Evolutionary conservation across 2,329 filamentous ascomycete species (phyloP).

Genomic region (Fusarium zealandicum): DNA sequence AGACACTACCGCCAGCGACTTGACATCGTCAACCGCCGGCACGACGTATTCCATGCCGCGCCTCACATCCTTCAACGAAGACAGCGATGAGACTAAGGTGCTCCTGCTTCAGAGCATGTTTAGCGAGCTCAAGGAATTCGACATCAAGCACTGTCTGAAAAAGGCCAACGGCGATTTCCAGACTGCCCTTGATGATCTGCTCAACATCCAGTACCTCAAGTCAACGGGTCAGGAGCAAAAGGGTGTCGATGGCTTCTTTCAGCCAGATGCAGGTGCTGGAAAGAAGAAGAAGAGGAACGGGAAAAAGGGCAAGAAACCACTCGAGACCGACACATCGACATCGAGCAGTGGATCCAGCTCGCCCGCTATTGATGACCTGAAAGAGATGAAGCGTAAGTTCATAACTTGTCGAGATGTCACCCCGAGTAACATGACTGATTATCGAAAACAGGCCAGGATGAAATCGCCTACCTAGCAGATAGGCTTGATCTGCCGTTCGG

Average conservation of each 20-base stretch:
- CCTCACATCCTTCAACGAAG: constrained; percentile 47
- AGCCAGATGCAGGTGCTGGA: constrained; percentile 55
- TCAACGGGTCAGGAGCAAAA: constrained; percentile 69
- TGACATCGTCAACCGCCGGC: constrained; percentile 35
- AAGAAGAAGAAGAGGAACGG: constrained; percentile 51
- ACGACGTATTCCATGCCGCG: constrained; percentile 35
- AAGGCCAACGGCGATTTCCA: constrained; percentile 73
- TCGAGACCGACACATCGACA: constrained; percentile 13
- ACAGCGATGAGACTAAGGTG: constrained; percentile 68
- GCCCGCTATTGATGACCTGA: constrained; percentile 24
- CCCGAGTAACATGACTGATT: neutral
- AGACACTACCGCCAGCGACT: constrained; percentile 41
- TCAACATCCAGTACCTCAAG: constrained; percentile 81
- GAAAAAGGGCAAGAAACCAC: constrained; percentile 41
- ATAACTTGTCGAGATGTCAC: neutral
- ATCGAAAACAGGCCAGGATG: constrained; percentile 44
- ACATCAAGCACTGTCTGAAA: constrained; percentile 71
- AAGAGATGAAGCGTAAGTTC: constrained; percentile 44
- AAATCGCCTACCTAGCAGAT: constrained; percentile 55
- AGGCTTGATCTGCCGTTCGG: constrained; percentile 51
- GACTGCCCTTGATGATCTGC: constrained; percentile 77
- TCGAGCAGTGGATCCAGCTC: constrained; percentile 27
- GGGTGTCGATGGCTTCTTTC: constrained; percentile 83
- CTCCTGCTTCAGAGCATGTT: constrained; percentile 74
- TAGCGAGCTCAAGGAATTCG: constrained; percentile 68